Evolutionary conservation across 1,284 basidiomycete genomes (phyloP).

Genomic region (Austroboletus novae-zelandiae): DNA sequence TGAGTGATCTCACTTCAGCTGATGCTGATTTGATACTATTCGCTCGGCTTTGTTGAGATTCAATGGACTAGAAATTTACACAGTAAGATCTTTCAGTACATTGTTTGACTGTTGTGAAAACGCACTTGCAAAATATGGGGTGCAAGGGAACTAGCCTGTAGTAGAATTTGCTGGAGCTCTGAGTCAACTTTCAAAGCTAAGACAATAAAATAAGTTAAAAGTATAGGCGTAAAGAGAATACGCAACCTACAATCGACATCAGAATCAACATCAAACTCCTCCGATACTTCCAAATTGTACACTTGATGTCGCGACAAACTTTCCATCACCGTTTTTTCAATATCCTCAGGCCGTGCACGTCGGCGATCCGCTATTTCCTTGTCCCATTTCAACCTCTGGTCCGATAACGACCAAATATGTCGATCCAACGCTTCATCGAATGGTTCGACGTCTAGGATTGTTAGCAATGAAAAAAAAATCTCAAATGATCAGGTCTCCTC

Average conservation of each 20-base stretch:
- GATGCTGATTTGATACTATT: slow-evolving; percentile 40
- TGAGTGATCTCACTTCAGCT: slow-evolving; percentile 47
- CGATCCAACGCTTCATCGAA: slow-evolving; percentile 81
- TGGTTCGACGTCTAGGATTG: slow-evolving; percentile 58
- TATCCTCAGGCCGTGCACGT: slow-evolving; percentile 52
- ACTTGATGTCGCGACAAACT: slow-evolving; percentile 16
- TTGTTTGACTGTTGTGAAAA: neutral
- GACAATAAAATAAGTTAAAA: neutral
- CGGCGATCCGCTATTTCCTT: slow-evolving; percentile 62
- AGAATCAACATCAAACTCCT: neutral
- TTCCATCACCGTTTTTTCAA: slow-evolving; percentile 44
- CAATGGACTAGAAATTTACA: slow-evolving; percentile 37
- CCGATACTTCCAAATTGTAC: slow-evolving; percentile 8
- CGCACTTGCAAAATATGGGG: slow-evolving; percentile 54
- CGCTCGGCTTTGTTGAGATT: slow-evolving; percentile 44
- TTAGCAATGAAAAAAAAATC: slow-evolving; percentile 3
- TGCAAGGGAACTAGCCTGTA: slow-evolving; percentile 33
- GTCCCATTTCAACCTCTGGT: slow-evolving; percentile 66
- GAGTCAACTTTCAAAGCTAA: slow-evolving; percentile 15
- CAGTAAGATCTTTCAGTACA: neutral
- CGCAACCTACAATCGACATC: slow-evolving; percentile 12
- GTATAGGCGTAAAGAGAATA: too few species aligned
- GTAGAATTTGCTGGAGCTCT: slow-evolving; percentile 14
- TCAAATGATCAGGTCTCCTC: slow-evolving; percentile 7
- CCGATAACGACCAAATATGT: slow-evolving; percentile 66